Percentiles rank a stretch among this genome's conserved stretches.
Evolutionary conservation across 768 basidiomycete species (phyloP).

Genomic region (Boletellus emodensis): DNA sequence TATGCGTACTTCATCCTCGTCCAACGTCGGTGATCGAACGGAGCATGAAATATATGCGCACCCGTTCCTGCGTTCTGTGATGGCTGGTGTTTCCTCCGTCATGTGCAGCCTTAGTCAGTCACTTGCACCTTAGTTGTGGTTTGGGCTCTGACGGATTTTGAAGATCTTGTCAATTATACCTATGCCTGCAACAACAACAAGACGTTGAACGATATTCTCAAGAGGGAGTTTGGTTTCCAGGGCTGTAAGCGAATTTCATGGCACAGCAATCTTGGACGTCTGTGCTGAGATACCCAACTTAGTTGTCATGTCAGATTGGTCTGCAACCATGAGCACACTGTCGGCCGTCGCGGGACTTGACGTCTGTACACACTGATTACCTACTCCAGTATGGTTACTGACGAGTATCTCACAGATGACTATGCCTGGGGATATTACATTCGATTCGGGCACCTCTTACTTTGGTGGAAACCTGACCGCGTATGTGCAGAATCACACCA

Average conservation of each 20-base stretch:
- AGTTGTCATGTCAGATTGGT: slow-evolving; percentile 62
- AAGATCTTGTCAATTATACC: slow-evolving; percentile 54
- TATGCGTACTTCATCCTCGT: slow-evolving; percentile 31
- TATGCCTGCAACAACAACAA: slow-evolving; percentile 64
- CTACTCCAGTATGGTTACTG: neutral
- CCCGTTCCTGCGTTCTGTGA: slow-evolving; percentile 56
- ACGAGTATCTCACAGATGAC: slow-evolving; percentile 48
- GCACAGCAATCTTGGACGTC: neutral
- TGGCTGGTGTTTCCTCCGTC: slow-evolving; percentile 61
- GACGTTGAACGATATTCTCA: slow-evolving; percentile 56
- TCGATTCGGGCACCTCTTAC: slow-evolving; percentile 38
- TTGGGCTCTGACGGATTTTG: neutral
- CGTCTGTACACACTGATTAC: slow-evolving; percentile 32
- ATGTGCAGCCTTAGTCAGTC: slow-evolving; percentile 59
- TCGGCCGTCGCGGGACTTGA: slow-evolving; percentile 61
- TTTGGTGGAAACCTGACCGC: slow-evolving; percentile 58
- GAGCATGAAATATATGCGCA: slow-evolving; percentile 56
- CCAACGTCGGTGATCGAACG: slow-evolving; percentile 39
- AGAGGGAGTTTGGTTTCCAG: slow-evolving; percentile 64
- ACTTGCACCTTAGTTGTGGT: neutral
- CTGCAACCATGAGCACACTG: slow-evolving; percentile 45
- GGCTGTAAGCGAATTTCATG: slow-evolving; percentile 40
- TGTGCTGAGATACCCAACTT: neutral
- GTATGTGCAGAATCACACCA: slow-evolving; percentile 57
- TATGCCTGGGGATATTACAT: slow-evolving; percentile 61